Base-by-base conservation (phyloP, 257 asterid genomes). In the Solanum arcanum region DNA sequence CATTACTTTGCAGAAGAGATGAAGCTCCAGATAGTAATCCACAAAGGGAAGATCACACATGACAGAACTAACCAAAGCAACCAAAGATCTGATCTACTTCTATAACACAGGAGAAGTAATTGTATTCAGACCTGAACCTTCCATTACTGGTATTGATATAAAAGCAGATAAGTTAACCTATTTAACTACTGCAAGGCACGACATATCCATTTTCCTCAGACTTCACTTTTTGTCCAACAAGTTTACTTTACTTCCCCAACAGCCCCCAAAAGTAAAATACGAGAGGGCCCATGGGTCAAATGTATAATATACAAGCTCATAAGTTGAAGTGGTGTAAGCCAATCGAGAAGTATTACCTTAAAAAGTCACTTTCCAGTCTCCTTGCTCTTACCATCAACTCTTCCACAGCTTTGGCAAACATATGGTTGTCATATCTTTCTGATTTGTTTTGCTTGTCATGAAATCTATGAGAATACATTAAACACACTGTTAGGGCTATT, bases 291-390 rank as follows among this genome's bases (percentile, higher is more conserved):
- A 15, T 78, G 41, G 78, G 86, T 46, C 83, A 33, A 64, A 25
- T 60, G 39, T 12, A n/a, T 42, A 41, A 70, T 39, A 31, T 52
- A 85, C 69, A 86, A 21, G 86, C 35, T 69, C 52, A 35, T 85
- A 85, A 20, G 29, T 85, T 68, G 31, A 11, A 68, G 39, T 66
- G 70, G 73, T 46, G 25, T n/a, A 81, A 49, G 47, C 69, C 85
- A 52, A 81, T n/a, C 85, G 20, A 49, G 46, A 81, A 81, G 72
- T 41, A 42, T 70, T 86, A 93, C 99, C 98, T 92, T 35, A 88
- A 88, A 39, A 95, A 84, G 56, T 88, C 92, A 88, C 81, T 91
- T 88, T 93, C 96, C 84, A 94, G 91, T 90, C 86, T 90, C 89
- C 91, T 90, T 39, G 94, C 91, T 87, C 90, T 93, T 86, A 66